phyloP scores from a whole-genome alignment of 2,329 filamentous ascomycete genomes.

The Diaporthe sp. region DNA sequence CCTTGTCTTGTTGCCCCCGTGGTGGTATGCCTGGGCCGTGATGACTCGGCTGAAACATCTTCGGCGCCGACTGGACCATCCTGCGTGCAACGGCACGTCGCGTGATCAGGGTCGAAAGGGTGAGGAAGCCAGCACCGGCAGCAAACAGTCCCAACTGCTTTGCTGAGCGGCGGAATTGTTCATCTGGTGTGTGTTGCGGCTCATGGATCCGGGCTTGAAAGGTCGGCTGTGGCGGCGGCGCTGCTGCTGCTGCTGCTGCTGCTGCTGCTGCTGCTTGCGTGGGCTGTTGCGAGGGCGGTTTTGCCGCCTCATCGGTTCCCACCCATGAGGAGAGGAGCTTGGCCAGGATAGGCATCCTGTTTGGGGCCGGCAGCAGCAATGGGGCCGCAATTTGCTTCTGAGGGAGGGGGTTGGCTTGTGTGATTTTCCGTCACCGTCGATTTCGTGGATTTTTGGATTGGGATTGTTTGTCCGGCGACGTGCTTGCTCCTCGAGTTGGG shows the following conservation, averaged over 20 bases:
- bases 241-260: not conserved
- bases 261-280: not conserved
- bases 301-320: slow-evolving; percentile 20
- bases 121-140: slow-evolving; percentile 80
- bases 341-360: slow-evolving; percentile 20
- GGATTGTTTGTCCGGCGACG: not conserved
- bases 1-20: slow-evolving; percentile 48
- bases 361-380: not conserved
- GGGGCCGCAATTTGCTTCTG: not conserved
- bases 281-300: slow-evolving; percentile 4
- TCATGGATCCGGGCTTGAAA: not conserved
- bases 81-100: slow-evolving; percentile 76
- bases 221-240: slow-evolving; percentile 2
- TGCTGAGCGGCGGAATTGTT: slow-evolving; percentile 55
- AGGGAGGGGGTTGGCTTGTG: not conserved
- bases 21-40: slow-evolving; percentile 33
- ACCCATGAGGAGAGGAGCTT: slow-evolving; percentile 28
- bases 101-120: slow-evolving; percentile 76
- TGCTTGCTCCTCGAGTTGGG: not conserved
- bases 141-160: slow-evolving; percentile 77
- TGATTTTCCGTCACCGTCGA: not conserved
- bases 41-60: slow-evolving; percentile 77
- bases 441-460: not conserved
- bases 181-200: slow-evolving; percentile 37
- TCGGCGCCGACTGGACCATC: slow-evolving; percentile 69